Conservation (phyloP, 345 rosid genomes). For the Clausena lansium region DNA sequence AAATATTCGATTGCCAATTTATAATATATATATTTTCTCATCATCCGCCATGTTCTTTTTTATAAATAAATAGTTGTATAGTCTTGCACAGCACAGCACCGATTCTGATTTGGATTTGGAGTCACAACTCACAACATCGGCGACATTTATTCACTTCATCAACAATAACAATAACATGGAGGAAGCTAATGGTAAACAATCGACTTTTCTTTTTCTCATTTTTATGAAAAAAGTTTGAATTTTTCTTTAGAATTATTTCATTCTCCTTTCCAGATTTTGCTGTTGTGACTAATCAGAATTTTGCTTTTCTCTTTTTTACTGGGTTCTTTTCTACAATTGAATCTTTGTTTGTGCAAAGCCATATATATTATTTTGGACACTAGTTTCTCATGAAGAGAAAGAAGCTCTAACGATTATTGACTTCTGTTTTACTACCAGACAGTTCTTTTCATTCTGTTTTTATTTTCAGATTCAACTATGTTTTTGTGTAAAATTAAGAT, state of each 20-base stretch:
- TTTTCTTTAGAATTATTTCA: background rate
- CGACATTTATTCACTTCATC: background rate
- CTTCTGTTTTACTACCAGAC: background rate
- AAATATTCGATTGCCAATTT: too few relatives aligned
- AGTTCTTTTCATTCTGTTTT: background rate
- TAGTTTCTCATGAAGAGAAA: background rate
- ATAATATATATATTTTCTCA: background rate
- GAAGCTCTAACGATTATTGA: background rate
- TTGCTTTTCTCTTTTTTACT: background rate
- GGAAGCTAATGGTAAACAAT: constrained; percentile 30
- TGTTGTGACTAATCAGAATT: background rate
- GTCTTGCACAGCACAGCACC: too few relatives aligned
- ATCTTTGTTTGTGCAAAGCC: background rate
- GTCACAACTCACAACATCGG: background rate
- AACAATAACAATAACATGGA: constrained; percentile 23
- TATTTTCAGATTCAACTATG: background rate
- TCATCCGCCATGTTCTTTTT: background rate
- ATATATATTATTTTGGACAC: background rate
- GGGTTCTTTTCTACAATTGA: background rate
- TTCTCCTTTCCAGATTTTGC: background rate
- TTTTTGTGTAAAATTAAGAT: background rate
- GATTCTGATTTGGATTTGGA: background rate
- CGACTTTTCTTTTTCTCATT: background rate
- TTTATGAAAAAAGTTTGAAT: background rate
- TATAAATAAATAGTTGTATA: background rate